Evolutionary conservation across 1,139 yeast species (phyloP), one percentile per base, ranked within the genome.

Genomic region (Yamadazyma buinensis): DNA sequence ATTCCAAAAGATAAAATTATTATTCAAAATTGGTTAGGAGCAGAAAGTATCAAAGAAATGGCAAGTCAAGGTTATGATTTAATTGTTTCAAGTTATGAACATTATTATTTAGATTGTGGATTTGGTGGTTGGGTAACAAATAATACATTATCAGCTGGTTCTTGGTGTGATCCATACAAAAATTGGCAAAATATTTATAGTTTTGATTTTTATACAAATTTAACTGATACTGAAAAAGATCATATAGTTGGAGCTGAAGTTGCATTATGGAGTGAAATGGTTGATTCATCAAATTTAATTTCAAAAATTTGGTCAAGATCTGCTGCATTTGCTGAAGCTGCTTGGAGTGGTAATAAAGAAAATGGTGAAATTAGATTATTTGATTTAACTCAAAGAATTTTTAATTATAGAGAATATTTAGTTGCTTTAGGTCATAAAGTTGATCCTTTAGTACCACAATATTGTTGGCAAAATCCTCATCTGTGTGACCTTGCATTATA

Each of bases 81-180:
- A 4, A 55, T 72, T 39, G 71, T 67, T 4, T 67, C 75, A 1
- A 51, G 64, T 10, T 42, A 56, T 9, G 55, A 54, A 25, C 61
- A 59, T 42, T 55, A 65, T 36, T 72, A 72, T 40, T 55, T 72
- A 29, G 77, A 72, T 46, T 69, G 76, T 47, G 77, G 77, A 3
- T 56, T 52, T 36, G 75, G 76, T 15, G 67, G 65, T 2, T 69
- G 57, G 55, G 51, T 64, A 2, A 52, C 71, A 12, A 64, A 67
- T 44, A 71, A 68, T 40, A 57, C 60, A 2, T 41, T 66, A 20
- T 62, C 64, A n/a, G 72, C 67, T 10, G 75, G 74, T 4, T 60
- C 70, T n/a, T 72, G 74, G 72, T 71, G 77, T 49, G 68, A 60
- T 24, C 74, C 75, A 2, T 70, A 70, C 52, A 70, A 68, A 44